These are phyloP conservation scores for Nakazawaea sp. DNA, from an alignment of 805 yeast species.

Conservation along the genomic window DNA sequence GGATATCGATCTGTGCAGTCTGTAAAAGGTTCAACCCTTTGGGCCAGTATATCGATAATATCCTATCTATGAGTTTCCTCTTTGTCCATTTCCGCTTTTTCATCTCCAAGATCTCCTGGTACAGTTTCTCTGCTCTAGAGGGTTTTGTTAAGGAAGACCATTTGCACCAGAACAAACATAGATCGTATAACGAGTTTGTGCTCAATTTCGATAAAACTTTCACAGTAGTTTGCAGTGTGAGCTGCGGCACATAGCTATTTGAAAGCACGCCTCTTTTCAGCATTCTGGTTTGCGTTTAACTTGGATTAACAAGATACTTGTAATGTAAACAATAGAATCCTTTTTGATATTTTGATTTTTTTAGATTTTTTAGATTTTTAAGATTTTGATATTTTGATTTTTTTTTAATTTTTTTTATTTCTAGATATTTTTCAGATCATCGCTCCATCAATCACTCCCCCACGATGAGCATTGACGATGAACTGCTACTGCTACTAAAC, in stretches of 20 bases:
- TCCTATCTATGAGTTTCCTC: constrained; percentile 31
- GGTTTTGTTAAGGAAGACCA: constrained; percentile 21
- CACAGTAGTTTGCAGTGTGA: constrained; percentile 16
- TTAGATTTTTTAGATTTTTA: background rate
- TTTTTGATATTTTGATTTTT: background rate
- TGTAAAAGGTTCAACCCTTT: constrained; percentile 58
- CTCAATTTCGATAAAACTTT: constrained; percentile 20
- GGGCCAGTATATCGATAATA: constrained; percentile 46
- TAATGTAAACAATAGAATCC: no score
- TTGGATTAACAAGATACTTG: no score
- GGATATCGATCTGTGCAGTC: constrained; percentile 65
- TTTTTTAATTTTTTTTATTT: no score
- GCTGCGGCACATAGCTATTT: constrained; percentile 25
- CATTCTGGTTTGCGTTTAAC: constrained; percentile 4
- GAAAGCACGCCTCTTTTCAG: constrained; percentile 22
- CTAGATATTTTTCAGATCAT: no score
- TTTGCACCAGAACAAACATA: constrained; percentile 26
- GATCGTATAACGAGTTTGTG: constrained; percentile 22
- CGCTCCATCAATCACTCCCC: no score
- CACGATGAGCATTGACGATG: no score
- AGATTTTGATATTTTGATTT: no score
- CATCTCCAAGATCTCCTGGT: constrained; percentile 11
- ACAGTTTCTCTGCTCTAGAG: constrained; percentile 14
- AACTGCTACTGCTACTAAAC: no score
- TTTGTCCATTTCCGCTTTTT: constrained; percentile 17